phyloP scores from a whole-genome alignment of 1,284 basidiomycete genomes.

The Tilletia walkeri region DNA sequence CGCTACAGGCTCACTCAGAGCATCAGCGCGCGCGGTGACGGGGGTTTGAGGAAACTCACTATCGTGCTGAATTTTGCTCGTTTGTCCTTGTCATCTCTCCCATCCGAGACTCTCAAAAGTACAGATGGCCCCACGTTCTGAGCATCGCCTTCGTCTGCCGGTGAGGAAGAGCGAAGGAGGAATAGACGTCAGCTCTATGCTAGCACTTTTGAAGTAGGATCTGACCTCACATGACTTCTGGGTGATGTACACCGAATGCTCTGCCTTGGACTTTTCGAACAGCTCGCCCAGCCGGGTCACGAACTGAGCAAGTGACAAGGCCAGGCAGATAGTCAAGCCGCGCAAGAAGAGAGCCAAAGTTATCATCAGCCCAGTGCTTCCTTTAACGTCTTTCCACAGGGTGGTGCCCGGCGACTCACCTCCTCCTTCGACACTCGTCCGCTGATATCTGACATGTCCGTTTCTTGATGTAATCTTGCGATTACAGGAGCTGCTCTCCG shows the following conservation, averaged over 20 bases:
- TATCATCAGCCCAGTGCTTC: too few species aligned
- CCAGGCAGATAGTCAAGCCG: too few species aligned
- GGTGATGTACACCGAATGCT: constrained; percentile 15
- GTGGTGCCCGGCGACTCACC: not conserved
- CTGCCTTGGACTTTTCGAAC: constrained; percentile 14
- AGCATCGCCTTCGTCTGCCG: not conserved
- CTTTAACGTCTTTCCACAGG: too few species aligned
- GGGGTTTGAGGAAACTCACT: not conserved
- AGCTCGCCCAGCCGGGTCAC: constrained; percentile 4
- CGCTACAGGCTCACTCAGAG: too few species aligned
- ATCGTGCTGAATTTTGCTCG: constrained; percentile 15
- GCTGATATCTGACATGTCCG: not conserved
- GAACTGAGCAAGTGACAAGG: not conserved
- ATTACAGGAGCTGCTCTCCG: not conserved
- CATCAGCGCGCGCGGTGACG: too few species aligned
- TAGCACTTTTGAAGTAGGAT: not conserved
- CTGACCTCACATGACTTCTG: constrained; percentile 9
- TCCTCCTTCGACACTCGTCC: not conserved
- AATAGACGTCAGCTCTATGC: not conserved
- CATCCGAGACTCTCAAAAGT: not conserved
- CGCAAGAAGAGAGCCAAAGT: too few species aligned
- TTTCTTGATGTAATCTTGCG: not conserved
- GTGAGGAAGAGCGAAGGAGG: not conserved
- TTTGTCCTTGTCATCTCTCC: constrained; percentile 4
- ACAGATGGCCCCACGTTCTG: not conserved